These are phyloP conservation scores for Babesia ovata DNA, from an alignment of 169 alveolate species.

Conservation along the genomic window DNA sequence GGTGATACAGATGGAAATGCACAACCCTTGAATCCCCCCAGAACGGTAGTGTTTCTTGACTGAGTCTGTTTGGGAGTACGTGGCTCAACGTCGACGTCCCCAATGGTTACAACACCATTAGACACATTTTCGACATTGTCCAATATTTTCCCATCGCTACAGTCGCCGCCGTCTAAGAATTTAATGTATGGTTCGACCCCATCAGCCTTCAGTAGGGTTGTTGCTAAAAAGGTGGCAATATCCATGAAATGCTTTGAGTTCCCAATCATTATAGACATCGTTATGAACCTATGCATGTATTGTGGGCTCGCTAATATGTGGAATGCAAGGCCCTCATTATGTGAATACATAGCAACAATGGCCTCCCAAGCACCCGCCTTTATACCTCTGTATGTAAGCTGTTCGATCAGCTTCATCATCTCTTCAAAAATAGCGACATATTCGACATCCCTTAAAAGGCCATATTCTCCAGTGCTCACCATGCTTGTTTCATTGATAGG, in stretches of 20 bases:
- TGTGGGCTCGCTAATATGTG: slow-evolving; percentile 55
- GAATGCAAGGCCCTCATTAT: slow-evolving; percentile 45
- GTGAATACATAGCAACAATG: slow-evolving; percentile 46
- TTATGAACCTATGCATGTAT: slow-evolving; percentile 63
- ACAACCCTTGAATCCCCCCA: not conserved
- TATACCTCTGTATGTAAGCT: slow-evolving; percentile 53
- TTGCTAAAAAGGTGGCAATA: slow-evolving; percentile 19
- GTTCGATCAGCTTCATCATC: slow-evolving; percentile 54
- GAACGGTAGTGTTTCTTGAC: not conserved
- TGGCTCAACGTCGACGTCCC: too few species aligned
- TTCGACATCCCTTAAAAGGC: not conserved
- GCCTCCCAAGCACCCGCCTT: slow-evolving; percentile 57
- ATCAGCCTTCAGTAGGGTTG: not conserved
- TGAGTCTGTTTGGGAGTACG: not conserved
- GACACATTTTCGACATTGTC: not conserved
- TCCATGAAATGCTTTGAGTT: slow-evolving; percentile 39
- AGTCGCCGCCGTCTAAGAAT: not conserved
- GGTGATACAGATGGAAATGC: not conserved
- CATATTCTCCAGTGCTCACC: not conserved
- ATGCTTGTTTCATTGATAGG: too few species aligned
- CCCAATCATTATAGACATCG: slow-evolving; percentile 30
- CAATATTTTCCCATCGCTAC: not conserved
- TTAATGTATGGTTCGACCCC: not conserved
- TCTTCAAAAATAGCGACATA: slow-evolving; percentile 34
- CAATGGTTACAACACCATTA: too few species aligned